Percentiles rank a stretch among this genome's conserved stretches.
Conservation (phyloP, 2,329 filamentous ascomycete genomes). For the Curvularia verruculosa region DNA sequence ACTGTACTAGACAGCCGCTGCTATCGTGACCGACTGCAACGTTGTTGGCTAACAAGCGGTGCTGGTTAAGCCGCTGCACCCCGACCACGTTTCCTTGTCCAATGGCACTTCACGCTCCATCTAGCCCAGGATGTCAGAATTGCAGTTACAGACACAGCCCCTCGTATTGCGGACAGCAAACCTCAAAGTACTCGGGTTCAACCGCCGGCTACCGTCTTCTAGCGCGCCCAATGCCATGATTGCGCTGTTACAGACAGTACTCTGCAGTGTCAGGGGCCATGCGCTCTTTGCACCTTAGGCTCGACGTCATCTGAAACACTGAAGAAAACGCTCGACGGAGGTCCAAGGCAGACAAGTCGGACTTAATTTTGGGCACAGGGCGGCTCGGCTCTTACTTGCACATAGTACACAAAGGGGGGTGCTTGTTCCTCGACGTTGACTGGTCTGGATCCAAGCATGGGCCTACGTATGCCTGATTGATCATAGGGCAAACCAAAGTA, state of each 20-base stretch:
- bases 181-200: not conserved
- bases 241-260: not conserved
- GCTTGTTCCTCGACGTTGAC: not conserved
- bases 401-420: not conserved
- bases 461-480: not conserved
- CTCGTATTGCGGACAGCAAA: not conserved
- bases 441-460: not conserved
- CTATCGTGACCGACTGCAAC: not conserved
- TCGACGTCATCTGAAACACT: not conserved
- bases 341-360: not conserved
- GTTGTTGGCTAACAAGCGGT: not conserved
- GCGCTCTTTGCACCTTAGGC: not conserved
- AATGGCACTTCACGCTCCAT: not conserved
- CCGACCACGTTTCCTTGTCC: not conserved
- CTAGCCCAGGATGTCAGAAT: not conserved
- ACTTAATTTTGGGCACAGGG: not conserved
- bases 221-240: not conserved
- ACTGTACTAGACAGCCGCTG: not conserved
- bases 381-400: not conserved
- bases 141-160: not conserved
- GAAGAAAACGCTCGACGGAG: not conserved
- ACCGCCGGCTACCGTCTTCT: not conserved
- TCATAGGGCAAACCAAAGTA: not conserved
- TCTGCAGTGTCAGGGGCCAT: not conserved
- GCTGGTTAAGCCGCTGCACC: not conserved